A percentile compares a stretch with the other conserved stretches of the same genome.
phyloP scores from a whole-genome alignment of 257 asterid genomes.

The Fraxinus americana region DNA sequence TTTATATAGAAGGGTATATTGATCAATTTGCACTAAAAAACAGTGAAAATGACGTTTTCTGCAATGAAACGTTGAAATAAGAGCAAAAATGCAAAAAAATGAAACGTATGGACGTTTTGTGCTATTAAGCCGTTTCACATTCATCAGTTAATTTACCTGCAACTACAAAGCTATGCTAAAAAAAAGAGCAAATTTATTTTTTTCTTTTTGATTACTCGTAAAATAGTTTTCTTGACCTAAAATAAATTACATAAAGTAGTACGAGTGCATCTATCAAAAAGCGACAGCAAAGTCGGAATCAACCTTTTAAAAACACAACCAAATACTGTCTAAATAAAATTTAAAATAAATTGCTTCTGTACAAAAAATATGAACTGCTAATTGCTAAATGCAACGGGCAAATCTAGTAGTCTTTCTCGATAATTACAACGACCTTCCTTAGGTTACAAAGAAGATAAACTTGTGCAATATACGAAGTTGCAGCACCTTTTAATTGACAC shows the following conservation, averaged over 20 bases:
- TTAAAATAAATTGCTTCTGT: slow-evolving; percentile 3
- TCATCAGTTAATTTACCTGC: too few species aligned
- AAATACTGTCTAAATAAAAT: background rate
- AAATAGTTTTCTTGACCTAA: too few species aligned
- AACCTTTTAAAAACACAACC: background rate
- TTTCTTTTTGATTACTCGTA: too few species aligned
- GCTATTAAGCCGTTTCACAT: too few species aligned
- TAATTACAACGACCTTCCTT: slow-evolving; percentile 11
- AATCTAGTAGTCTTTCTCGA: slow-evolving; percentile 2
- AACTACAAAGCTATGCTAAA: too few species aligned
- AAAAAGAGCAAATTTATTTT: too few species aligned
- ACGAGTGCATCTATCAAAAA: background rate
- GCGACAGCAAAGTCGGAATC: background rate
- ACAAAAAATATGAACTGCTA: slow-evolving; percentile 13
- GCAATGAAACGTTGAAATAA: too few species aligned
- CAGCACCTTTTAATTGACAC: slow-evolving; percentile 10
- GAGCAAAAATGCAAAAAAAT: too few species aligned
- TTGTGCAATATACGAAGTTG: slow-evolving; percentile 25
- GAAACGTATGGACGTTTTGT: too few species aligned
- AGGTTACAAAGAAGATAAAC: slow-evolving; percentile 21
- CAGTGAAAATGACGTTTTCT: too few species aligned
- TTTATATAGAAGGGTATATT: too few species aligned
- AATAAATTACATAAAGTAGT: background rate
- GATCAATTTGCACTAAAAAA: too few species aligned
- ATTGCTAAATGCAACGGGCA: background rate